Evolutionary conservation across 768 basidiomycete species (phyloP).

Genomic region (Kwoniella botswanensis): DNA sequence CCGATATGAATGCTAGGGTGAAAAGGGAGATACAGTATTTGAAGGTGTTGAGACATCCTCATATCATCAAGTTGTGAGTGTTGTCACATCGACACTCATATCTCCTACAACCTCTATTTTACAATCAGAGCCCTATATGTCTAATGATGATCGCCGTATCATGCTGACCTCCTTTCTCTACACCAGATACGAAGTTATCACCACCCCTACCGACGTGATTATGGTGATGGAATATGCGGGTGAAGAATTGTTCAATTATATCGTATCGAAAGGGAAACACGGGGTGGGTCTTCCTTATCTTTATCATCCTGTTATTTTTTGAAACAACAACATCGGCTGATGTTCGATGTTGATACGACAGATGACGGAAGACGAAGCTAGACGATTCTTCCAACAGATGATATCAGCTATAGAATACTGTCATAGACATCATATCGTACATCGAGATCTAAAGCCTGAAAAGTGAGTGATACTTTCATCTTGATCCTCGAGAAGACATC

Average conservation of each 20-base stretch:
- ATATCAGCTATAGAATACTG: constrained; percentile 97
- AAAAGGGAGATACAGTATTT: constrained; percentile 97
- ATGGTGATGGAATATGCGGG: constrained; percentile 97
- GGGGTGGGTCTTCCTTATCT: constrained; percentile 31
- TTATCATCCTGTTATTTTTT: not conserved
- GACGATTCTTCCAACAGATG: constrained; percentile 97
- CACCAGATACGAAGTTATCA: constrained; percentile 69
- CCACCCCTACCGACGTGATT: constrained; percentile 92
- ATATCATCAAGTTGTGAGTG: constrained; percentile 93
- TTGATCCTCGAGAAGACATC: no score
- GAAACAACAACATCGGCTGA: not conserved
- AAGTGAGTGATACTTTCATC: constrained; percentile 63
- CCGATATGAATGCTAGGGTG: constrained; percentile 89
- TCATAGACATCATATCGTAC: constrained; percentile 94
- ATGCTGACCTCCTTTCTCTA: constrained; percentile 15
- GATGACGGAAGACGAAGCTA: constrained; percentile 83
- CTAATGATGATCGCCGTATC: no score
- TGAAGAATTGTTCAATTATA: constrained; percentile 97
- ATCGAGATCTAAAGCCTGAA: constrained; percentile 97
- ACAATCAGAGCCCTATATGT: no score
- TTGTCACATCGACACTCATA: no score
- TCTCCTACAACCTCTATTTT: no score
- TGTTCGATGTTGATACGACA: constrained; percentile 53
- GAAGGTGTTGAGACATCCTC: constrained; percentile 88
- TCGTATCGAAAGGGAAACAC: constrained; percentile 78